These are phyloP conservation scores for Carallia brachiata DNA, from an alignment of 345 rosid genomes.

Conservation along the genomic window DNA sequence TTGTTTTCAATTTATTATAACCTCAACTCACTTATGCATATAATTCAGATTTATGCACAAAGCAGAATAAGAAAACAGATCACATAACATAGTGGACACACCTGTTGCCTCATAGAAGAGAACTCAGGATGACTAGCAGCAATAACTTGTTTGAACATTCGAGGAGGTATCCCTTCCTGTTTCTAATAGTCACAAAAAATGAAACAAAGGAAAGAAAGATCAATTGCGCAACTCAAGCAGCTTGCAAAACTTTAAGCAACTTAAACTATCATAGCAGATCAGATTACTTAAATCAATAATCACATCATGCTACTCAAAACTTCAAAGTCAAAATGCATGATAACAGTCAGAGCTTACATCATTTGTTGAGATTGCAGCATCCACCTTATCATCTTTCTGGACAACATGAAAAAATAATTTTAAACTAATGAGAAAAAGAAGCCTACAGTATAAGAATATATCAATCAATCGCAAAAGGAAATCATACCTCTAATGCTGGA, in stretches of 20 bases:
- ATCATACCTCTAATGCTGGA: slow-evolving; percentile 66
- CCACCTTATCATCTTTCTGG: slow-evolving; percentile 47
- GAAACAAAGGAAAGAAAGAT: not conserved
- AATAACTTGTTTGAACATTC: slow-evolving; percentile 91
- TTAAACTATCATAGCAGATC: too few relatives aligned
- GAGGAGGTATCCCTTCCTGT: slow-evolving; percentile 96
- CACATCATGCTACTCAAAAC: not conserved
- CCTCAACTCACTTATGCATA: not conserved
- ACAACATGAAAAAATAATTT: slow-evolving; percentile 18
- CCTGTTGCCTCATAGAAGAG: slow-evolving; percentile 97
- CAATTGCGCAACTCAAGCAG: slow-evolving; percentile 3
- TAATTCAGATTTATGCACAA: not conserved
- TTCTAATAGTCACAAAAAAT: slow-evolving; percentile 41
- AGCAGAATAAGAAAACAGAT: not conserved
- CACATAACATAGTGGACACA: slow-evolving; percentile 17
- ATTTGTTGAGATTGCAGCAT: slow-evolving; percentile 29
- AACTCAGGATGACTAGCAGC: slow-evolving; percentile 96
- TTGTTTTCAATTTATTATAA: not conserved
- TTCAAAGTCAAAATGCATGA: not conserved
- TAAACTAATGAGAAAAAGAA: slow-evolving; percentile 4
- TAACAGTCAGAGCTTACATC: slow-evolving; percentile 41
- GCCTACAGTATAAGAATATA: not conserved
- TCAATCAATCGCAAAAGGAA: not conserved
- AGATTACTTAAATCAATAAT: not conserved
- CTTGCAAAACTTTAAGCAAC: not conserved